These are phyloP conservation scores for Mycena vitilis DNA, from an alignment of 768 basidiomycete genomes.

Conservation along the genomic window DNA sequence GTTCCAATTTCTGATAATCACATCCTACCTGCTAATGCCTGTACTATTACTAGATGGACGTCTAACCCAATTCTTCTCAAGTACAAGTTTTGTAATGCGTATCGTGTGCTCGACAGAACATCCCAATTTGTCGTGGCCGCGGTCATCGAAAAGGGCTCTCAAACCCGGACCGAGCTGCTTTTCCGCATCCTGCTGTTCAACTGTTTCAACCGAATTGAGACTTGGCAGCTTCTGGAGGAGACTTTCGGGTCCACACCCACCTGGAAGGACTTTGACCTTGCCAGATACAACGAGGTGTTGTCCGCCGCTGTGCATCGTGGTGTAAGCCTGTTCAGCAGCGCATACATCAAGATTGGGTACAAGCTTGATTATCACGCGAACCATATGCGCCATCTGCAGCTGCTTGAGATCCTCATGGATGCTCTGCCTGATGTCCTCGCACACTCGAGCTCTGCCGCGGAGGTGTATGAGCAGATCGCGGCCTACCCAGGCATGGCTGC, in stretches of 20 bases:
- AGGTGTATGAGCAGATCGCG: constrained; percentile 70
- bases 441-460: constrained; percentile 65
- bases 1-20: constrained; percentile 38
- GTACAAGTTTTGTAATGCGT: constrained; percentile 79
- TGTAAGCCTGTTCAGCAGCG: constrained; percentile 69
- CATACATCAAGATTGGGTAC: constrained; percentile 80
- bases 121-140: constrained; percentile 76
- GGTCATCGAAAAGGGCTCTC: constrained; percentile 77
- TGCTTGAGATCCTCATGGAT: constrained; percentile 71
- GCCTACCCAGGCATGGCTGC: constrained; percentile 79
- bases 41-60: constrained; percentile 67
- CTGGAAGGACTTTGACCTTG: constrained; percentile 68
- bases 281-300: constrained; percentile 66
- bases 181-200: constrained; percentile 82
- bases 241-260: constrained; percentile 65
- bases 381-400: constrained; percentile 71
- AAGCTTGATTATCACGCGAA: constrained; percentile 58
- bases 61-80: constrained; percentile 65
- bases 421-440: constrained; percentile 62
- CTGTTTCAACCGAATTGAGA: constrained; percentile 75
- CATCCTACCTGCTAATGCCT: constrained; percentile 3
- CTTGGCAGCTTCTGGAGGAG: constrained; percentile 70
- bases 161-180: constrained; percentile 67
- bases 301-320: constrained; percentile 50
- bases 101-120: constrained; percentile 76